A percentile compares a stretch with the other conserved stretches of the same genome.
Conservation (phyloP, 208 protist species). For the Trypanosomatidae sp. region DNA sequence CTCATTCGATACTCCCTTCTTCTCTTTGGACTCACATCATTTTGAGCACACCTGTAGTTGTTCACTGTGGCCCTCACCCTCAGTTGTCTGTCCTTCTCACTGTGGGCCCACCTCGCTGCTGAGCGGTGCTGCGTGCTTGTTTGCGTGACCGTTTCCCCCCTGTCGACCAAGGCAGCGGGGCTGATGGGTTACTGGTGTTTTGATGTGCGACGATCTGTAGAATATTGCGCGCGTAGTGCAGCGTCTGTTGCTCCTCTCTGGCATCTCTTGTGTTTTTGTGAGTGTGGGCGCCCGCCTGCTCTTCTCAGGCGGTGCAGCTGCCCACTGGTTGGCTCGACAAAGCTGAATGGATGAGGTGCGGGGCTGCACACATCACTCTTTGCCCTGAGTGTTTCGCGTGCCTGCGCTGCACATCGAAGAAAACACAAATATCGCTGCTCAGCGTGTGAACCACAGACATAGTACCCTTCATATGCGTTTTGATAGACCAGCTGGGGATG, state of each 20-base stretch:
- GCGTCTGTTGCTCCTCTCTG: background rate
- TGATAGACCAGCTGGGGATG: background rate
- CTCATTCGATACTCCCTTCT: background rate
- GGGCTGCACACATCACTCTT: background rate
- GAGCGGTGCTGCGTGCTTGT: background rate
- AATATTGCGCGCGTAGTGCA: background rate
- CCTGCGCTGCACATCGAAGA: background rate
- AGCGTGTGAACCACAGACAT: conserved; percentile 50
- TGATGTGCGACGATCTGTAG: background rate
- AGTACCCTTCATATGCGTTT: conserved; percentile 63
- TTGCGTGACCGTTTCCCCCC: background rate
- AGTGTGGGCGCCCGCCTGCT: background rate
- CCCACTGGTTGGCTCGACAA: background rate
- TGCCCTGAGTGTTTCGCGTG: background rate
- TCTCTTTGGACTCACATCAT: background rate
- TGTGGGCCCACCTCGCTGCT: background rate
- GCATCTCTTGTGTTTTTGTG: background rate
- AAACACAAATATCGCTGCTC: background rate
- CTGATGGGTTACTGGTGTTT: background rate
- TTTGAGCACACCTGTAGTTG: background rate
- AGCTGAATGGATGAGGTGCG: background rate
- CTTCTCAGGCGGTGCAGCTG: background rate
- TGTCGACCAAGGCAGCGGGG: background rate
- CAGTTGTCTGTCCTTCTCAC: background rate
- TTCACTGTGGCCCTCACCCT: background rate